Percentiles rank a stretch among this genome's conserved stretches.
phyloP scores from a whole-genome alignment of 179 eudicot genomes.

The Spergularia azorica region DNA sequence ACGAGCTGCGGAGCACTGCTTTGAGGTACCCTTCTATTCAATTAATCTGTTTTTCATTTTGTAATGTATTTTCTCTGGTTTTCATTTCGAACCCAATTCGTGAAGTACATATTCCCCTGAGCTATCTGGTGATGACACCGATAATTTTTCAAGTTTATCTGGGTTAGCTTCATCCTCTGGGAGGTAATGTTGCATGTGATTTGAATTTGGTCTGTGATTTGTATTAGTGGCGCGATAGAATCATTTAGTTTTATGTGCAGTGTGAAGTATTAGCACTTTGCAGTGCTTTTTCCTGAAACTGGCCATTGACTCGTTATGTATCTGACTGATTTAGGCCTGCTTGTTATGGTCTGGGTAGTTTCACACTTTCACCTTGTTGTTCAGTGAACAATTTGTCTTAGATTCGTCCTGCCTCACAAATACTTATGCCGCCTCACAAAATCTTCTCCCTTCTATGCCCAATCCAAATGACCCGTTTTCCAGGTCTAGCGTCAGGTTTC shows the following conservation, averaged over 20 bases:
- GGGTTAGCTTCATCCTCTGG: not conserved
- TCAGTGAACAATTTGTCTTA: no score
- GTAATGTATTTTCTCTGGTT: not conserved
- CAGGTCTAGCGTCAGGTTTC: no score
- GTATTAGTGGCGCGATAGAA: not conserved
- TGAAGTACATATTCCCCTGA: not conserved
- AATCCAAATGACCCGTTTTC: no score
- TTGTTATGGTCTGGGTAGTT: not conserved
- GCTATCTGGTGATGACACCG: not conserved
- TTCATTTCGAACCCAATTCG: not conserved
- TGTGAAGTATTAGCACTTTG: not conserved
- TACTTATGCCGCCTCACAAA: no score
- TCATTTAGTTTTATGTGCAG: not conserved
- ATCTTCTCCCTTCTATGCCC: no score
- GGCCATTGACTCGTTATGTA: not conserved
- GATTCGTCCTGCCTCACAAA: no score
- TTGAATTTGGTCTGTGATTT: not conserved
- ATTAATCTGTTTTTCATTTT: not conserved
- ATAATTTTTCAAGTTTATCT: not conserved
- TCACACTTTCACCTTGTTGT: not conserved
- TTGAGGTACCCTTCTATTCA: constrained; percentile 1
- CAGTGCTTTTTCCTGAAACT: not conserved
- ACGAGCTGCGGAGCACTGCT: not conserved
- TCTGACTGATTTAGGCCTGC: not conserved
- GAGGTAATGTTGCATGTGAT: not conserved